Evolutionary conservation across 1,284 basidiomycete genomes (phyloP), one percentile per base, ranked within the genome.

Genomic region (Fomes fomentarius): DNA sequence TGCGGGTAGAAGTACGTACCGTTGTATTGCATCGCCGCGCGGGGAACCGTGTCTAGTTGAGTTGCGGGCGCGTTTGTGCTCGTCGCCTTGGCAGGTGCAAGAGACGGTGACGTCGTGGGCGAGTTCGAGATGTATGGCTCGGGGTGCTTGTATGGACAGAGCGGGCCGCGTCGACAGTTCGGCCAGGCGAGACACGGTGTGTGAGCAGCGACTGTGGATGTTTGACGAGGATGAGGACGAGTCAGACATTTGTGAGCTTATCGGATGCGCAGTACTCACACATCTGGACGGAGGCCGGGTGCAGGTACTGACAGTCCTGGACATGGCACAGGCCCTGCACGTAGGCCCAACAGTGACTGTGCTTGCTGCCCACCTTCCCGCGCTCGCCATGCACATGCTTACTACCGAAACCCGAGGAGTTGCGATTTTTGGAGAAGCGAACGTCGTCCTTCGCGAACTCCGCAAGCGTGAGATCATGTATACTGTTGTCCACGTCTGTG

Each of bases 261-360:
- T 26, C 24, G 24, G 46, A 37, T 30, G 38, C 19, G 56, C 17
- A 25, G 21, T 19, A 65, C 71, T 60, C 64, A 76, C 74, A 72
- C 40, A 68, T 59, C 43, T 66, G 56, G 24, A 66, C 63, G 31
- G 68, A 65, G 19, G 61, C 61, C 9, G 74, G 70, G 56, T 75
- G 73, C 22, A 71, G 66, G 54, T 75, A 74, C 14, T 61, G 69
- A 57, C 71, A 73, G 35, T 69, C 61, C 12, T 58, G 50, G 30
- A 70, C 65, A 37, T 68, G 61, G 49, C 72, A 76, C 37, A 65
- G 47, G 12, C 72, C 72, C 54, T 77, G 76, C 2, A 75, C 66
- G 56, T 70, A 72, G 2, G 74, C 67, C 76, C 76, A 77, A 49
- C 75, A 77, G 56, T 77, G 74, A 37, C 68, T 69, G 28, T 69